These are phyloP conservation scores for Ogataea hybrid DNA, from an alignment of 1,139 yeast species.

Conservation along the genomic window DNA sequence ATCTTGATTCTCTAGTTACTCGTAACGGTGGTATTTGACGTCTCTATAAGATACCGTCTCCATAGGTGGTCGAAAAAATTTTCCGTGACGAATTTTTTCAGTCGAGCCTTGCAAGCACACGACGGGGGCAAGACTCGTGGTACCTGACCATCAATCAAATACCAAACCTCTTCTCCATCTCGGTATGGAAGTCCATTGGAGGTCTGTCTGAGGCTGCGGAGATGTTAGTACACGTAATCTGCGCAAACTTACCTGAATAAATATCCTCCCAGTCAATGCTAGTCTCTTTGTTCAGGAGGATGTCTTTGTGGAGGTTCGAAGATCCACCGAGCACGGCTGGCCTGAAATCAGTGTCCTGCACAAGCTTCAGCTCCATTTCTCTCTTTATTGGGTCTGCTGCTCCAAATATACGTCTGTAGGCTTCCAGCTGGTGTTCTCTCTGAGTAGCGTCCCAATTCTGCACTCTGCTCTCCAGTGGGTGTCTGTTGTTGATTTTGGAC, in stretches of 20 bases:
- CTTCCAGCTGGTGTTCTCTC: conserved; percentile 67
- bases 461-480: conserved; percentile 80
- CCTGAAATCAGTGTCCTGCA: conserved; percentile 68
- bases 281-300: conserved; percentile 72
- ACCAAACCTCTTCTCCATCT: conserved; percentile 66
- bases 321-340: conserved; percentile 58
- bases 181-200: conserved; percentile 60
- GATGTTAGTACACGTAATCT: conserved; percentile 4
- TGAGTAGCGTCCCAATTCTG: conserved; percentile 80
- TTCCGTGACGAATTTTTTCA: conserved; percentile 12
- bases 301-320: conserved; percentile 52
- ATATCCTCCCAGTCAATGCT: conserved; percentile 93
- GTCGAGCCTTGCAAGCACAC: conserved; percentile 9
- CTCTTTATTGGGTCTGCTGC: conserved; percentile 92
- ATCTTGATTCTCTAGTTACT: conserved; percentile 8
- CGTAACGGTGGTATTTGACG: conserved; percentile 3
- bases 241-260: conserved; percentile 43
- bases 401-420: conserved; percentile 81
- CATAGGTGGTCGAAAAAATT: conserved; percentile 12
- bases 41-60: conserved; percentile 6
- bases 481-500: conserved; percentile 74
- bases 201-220: conserved; percentile 43
- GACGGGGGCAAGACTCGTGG: conserved; percentile 1
- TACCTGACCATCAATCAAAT: conserved; percentile 33
- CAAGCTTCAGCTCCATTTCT: conserved; percentile 77